Conservation (phyloP, 768 basidiomycete genomes). For the Rhodotorula kratochvilovae region DNA sequence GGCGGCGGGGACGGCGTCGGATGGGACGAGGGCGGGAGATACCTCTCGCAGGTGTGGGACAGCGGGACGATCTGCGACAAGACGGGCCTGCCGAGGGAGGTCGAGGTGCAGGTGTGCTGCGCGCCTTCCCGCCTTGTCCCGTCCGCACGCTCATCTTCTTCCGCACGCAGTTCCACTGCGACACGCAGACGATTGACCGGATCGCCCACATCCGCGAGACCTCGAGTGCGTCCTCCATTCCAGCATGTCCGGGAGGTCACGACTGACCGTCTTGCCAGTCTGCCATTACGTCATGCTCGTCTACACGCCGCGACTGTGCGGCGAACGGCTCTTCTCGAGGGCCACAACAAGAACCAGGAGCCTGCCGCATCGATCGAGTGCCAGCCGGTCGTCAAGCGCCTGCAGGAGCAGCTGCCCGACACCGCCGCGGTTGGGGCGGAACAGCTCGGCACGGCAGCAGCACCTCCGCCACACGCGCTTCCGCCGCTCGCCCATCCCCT, state of each 20-base stretch:
- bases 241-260: conserved; percentile 2
- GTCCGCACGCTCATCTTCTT: conserved; percentile 14
- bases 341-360: conserved; percentile 62
- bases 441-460: too few species aligned
- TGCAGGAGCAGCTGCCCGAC: not conserved
- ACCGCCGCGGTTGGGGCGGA: fast-evolving
- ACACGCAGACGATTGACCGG: conserved; percentile 41
- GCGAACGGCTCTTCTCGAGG: conserved; percentile 86
- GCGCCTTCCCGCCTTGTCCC: not conserved
- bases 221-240: conserved; percentile 24
- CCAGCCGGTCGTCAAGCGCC: conserved; percentile 21
- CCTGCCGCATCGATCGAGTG: conserved; percentile 50
- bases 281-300: conserved; percentile 92
- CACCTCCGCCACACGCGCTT: too few species aligned
- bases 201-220: conserved; percentile 44
- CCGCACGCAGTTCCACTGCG: conserved; percentile 43
- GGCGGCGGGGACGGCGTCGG: conserved; percentile 58
- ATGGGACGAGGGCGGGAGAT: conserved; percentile 50
- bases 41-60: conserved; percentile 67
- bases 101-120: conserved; percentile 80
- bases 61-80: conserved; percentile 85
- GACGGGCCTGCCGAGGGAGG: conserved; percentile 76
- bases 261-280: conserved; percentile 54
- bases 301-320: conserved; percentile 89
- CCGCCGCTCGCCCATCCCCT: not conserved